phyloP scores from a whole-genome alignment of 352 stramenopile genomes.

The Phytophthora citricola region DNA sequence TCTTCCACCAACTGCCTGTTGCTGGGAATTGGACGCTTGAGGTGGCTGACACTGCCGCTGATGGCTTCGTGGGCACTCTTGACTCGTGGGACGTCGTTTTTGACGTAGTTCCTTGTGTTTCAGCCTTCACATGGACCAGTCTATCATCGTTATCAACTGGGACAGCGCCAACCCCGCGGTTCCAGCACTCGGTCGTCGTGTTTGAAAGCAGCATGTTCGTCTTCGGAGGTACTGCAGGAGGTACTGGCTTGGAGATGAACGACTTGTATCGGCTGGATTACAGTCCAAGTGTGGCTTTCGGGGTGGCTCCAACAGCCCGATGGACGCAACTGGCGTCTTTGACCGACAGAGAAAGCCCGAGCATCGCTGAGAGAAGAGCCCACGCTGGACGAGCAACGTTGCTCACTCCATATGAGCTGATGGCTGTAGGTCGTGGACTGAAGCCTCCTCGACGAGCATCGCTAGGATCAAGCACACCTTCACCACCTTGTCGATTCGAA shows the following conservation, averaged over 20 bases:
- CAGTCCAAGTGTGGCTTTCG: slow-evolving; percentile 16
- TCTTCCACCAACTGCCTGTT: slow-evolving; percentile 65
- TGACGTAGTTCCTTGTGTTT: slow-evolving; percentile 56
- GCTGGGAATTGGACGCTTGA: slow-evolving; percentile 68
- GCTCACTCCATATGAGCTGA: slow-evolving; percentile 58
- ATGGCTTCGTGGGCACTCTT: slow-evolving; percentile 51
- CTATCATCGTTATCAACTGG: slow-evolving; percentile 42
- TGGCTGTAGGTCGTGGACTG: slow-evolving; percentile 44
- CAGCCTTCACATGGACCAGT: slow-evolving; percentile 62
- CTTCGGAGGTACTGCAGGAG: slow-evolving; percentile 53
- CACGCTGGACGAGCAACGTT: slow-evolving; percentile 46
- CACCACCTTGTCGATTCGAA: slow-evolving; percentile 35
- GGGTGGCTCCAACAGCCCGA: slow-evolving; percentile 21
- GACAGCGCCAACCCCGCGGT: slow-evolving; percentile 51
- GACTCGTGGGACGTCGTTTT: slow-evolving; percentile 65
- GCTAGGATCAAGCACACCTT: slow-evolving; percentile 25
- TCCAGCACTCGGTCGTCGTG: slow-evolving; percentile 67
- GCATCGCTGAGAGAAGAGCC: slow-evolving; percentile 28
- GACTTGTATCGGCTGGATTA: slow-evolving; percentile 81
- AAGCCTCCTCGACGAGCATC: slow-evolving; percentile 30
- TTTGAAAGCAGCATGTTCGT: slow-evolving; percentile 74
- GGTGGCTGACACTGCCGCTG: slow-evolving; percentile 48
- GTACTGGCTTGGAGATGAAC: slow-evolving; percentile 38
- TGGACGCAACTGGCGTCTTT: slow-evolving; percentile 56
- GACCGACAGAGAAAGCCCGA: slow-evolving; percentile 30